Base-by-base conservation (phyloP, 345 rosid genomes). In the Arabis hirsuta region DNA sequence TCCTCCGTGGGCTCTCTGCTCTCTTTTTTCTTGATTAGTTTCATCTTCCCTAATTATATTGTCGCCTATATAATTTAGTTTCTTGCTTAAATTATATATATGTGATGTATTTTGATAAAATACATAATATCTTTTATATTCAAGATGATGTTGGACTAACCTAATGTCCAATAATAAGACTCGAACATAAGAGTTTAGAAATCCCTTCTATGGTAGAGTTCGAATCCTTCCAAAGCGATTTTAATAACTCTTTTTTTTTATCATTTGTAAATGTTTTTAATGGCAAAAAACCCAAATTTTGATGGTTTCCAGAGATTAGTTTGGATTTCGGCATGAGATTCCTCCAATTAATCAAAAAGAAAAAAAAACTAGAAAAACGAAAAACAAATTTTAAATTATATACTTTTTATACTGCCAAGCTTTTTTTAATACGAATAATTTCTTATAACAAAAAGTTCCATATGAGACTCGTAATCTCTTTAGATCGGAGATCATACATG, bases 91-190 rank as follows among this genome's bases (percentile, higher is more conserved):
- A 54, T 32, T 54, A 55, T 29, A 50, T 54, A 26, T 1, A 16
- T 50, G 0, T 22, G 31, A 61, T 61, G 43, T 50, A 39, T 60
- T 34, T 34, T 42, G 32, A 55, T 26, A 4, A 44, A 44, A 29
- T 11, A 42, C 44, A 4, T 31, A 62, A 72, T 55, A 38, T 31
- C 38, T 34, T 24, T 44, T 32, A 22, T 54, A 32, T 31, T 72
- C 31, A 72, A 34, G 11, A 44, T 72, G 56, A 47, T 47, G 70
- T 63, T 72, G 70, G 64, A 73, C 65, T 38, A 55, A 65, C 51
- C 34, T 65, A 27, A 14, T 73, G 48, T 55, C 36, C 71, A 65
- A 9, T 58, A 64, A 63, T 55, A 54, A 44, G 62, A 53, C 69
- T 44, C 13, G 10, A 62, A 53, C 69, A 43, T 62, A 62, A 53